Conservation (phyloP, 345 rosid genomes). For the Balakata baccata region DNA sequence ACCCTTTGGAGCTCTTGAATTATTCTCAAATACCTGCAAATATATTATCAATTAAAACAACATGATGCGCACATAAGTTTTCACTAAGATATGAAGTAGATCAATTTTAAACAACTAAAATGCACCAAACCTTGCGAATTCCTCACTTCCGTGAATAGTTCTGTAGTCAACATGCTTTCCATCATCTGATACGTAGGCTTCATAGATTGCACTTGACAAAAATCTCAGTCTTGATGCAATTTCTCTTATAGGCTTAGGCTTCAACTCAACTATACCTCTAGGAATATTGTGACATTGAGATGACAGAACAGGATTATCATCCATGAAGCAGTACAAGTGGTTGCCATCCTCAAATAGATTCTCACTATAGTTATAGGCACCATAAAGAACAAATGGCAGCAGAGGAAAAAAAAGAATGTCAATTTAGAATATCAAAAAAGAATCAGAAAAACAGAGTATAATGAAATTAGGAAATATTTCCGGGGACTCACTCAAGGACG, state of each 20-base stretch:
- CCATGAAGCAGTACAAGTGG: constrained; percentile 75
- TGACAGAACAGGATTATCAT: constrained; percentile 65
- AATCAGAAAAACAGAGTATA: constrained; percentile 5
- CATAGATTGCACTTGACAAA: constrained; percentile 59
- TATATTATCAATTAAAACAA: constrained; percentile 10
- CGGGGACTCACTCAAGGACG: constrained; percentile 61
- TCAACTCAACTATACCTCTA: constrained; percentile 66
- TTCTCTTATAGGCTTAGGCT: constrained; percentile 65
- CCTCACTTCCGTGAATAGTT: constrained; percentile 92
- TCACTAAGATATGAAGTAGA: not conserved
- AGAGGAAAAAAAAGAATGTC: not conserved
- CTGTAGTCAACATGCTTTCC: constrained; percentile 83
- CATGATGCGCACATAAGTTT: not conserved
- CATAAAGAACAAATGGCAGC: not conserved
- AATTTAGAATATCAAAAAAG: constrained; percentile 5
- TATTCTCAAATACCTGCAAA: constrained; percentile 62
- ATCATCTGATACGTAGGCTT: constrained; percentile 70
- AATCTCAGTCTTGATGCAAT: constrained; percentile 68
- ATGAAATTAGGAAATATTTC: not conserved
- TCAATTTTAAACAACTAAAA: constrained; percentile 8
- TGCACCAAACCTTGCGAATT: constrained; percentile 70
- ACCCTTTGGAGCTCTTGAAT: constrained; percentile 82
- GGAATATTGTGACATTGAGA: constrained; percentile 82
- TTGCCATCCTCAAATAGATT: constrained; percentile 81
- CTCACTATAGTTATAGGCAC: constrained; percentile 47